Evolutionary conservation across 169 alveolate species (phyloP).

Genomic region (Cryptosporidium muris): DNA sequence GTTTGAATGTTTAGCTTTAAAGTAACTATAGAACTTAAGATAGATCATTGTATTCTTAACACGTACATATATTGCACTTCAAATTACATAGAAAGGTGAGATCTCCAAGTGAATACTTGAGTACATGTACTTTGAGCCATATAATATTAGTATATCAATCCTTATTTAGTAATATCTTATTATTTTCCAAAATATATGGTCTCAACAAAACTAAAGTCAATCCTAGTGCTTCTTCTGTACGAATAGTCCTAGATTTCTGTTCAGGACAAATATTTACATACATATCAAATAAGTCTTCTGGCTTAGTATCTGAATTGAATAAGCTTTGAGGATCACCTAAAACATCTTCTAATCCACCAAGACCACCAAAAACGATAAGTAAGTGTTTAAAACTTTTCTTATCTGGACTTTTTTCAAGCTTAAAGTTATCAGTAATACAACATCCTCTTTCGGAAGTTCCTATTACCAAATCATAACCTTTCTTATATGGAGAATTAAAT

Average conservation of each 20-base stretch:
- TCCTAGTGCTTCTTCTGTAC: conserved; percentile 96
- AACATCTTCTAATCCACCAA: conserved; percentile 89
- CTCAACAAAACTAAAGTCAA: conserved; percentile 81
- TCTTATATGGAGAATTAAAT: conserved; percentile 82
- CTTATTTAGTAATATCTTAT: conserved; percentile 13
- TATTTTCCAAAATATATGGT: conserved; percentile 60
- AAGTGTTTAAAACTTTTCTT: conserved; percentile 80
- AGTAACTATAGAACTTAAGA: too few species aligned
- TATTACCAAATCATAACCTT: conserved; percentile 86
- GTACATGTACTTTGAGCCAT: too few species aligned
- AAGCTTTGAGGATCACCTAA: conserved; percentile 75
- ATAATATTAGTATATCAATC: background rate
- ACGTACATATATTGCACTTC: too few species aligned
- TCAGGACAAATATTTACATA: conserved; percentile 90
- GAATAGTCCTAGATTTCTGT: conserved; percentile 93
- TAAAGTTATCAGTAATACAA: conserved; percentile 70
- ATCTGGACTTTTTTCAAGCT: conserved; percentile 61
- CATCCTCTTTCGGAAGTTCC: conserved; percentile 92
- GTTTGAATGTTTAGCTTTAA: too few species aligned
- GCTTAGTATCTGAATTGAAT: background rate
- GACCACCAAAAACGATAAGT: conserved; percentile 90
- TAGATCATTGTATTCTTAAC: too few species aligned
- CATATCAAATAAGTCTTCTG: conserved; percentile 79
- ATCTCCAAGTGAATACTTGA: too few species aligned
- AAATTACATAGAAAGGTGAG: too few species aligned